Base-by-base conservation (phyloP, 2,329 filamentous ascomycete genomes). In the Raffaelea albimanens region DNA sequence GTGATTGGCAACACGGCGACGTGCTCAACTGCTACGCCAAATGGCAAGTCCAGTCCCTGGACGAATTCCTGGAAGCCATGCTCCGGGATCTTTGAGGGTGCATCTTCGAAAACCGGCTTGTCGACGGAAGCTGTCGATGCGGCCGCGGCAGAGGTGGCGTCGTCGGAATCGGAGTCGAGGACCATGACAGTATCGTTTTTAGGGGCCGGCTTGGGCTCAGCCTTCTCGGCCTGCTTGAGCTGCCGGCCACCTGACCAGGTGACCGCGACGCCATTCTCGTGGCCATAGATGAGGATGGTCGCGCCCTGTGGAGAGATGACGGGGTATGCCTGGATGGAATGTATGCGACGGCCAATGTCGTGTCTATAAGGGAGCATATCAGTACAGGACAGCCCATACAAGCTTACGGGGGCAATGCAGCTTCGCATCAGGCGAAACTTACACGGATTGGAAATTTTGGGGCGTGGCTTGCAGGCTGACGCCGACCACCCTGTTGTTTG, bases 291-390 rank as follows among this genome's bases (percentile, higher is more conserved):
- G 22, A 83, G 59, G 57, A 83, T 72, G 2, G 73, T 78, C 7
- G 80, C 80, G 33, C 80, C 80, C 57, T 84, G 80, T 2, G 78
- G 71, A 2, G 80, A 81, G 49, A 71, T 69, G 18, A 80, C 67
- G 1, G 80, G 80, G 56, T 83, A 83, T 4, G 72, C 72, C 55
- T 80, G 76, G 44, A 80, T 69, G 56, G 78, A 69, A 60, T 82
- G 69, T 43, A 81, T 67, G 50, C 79, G 76, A 50, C 74, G 70
- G 39, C 71, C 65, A 29, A 82, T 63, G 49, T 80, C 74, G 55
- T 82, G 82, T 50, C 80, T 83, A 10, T 2, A 8, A n/a, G 43
- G n/a, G 9, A 31, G 2, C 9, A 34, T 2, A 18, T 19, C 18
- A 45, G 47, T 22, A 48, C 29, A 19, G 33, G 22, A 21, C 7